These are phyloP conservation scores for Penicillium subrubescens DNA, from an alignment of 495 filamentous ascomycete species.

Conservation along the genomic window DNA sequence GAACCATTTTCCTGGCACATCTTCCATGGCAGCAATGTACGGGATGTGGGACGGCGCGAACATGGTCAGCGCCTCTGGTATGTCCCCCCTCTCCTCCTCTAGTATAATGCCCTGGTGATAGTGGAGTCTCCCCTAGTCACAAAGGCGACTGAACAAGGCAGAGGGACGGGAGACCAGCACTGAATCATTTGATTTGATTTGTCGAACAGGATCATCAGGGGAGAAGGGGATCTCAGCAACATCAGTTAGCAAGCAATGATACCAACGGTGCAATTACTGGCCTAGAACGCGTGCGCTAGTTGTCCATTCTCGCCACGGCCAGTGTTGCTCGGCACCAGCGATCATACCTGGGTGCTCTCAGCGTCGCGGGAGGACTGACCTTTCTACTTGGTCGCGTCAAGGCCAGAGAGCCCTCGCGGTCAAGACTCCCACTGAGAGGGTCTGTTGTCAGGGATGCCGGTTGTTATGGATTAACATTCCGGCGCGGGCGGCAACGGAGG, in stretches of 20 bases:
- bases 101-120: not conserved
- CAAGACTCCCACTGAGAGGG: not conserved
- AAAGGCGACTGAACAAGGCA: not conserved
- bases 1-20: constrained; percentile 9
- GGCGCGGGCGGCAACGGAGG: not conserved
- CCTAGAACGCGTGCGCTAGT: not conserved
- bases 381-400: not conserved
- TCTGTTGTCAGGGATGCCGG: constrained; percentile 19
- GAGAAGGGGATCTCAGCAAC: not conserved
- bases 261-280: not conserved
- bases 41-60: constrained; percentile 4
- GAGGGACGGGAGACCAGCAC: not conserved
- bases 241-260: not conserved
- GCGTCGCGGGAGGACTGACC: not conserved
- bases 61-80: constrained; percentile 10
- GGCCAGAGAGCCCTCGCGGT: not conserved
- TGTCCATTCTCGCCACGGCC: constrained; percentile 2
- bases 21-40: constrained; percentile 7
- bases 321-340: not conserved
- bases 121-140: constrained; percentile 3
- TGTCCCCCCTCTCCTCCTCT: not conserved
- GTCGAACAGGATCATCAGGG: not conserved
- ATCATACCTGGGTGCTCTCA: not conserved
- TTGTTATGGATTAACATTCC: constrained; percentile 31
- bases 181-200: not conserved